Evolutionary conservation across 169 alveolate species (phyloP).

Genomic region (Plasmodium falciparum): DNA sequence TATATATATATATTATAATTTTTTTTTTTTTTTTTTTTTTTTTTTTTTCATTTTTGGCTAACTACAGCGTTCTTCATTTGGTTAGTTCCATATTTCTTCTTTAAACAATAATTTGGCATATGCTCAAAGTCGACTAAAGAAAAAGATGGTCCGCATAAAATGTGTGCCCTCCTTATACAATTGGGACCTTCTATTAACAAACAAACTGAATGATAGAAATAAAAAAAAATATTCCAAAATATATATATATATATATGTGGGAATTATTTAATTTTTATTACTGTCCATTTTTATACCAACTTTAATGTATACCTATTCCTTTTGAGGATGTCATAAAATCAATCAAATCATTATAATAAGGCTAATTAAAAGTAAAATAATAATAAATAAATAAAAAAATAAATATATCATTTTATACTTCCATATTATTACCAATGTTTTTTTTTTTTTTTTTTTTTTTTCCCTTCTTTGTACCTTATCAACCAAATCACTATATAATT

Average conservation of each 20-base stretch:
- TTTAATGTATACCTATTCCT: slow-evolving; percentile 49
- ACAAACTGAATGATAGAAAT: slow-evolving; percentile 20
- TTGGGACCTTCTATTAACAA: slow-evolving; percentile 49
- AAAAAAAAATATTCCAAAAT: too few species aligned
- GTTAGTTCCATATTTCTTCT: slow-evolving; percentile 73
- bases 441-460: too few species aligned
- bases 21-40: background rate
- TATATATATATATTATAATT: too few species aligned
- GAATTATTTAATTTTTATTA: slow-evolving; percentile 3
- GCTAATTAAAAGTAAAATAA: slow-evolving; percentile 18
- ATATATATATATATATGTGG: background rate
- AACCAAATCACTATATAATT: slow-evolving; percentile 22
- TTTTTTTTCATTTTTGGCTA: background rate
- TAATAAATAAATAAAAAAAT: slow-evolving; percentile 11
- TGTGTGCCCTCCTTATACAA: slow-evolving; percentile 24
- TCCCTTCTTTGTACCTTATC: slow-evolving; percentile 25
- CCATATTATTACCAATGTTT: too few species aligned
- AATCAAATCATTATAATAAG: slow-evolving; percentile 39
- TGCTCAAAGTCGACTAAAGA: slow-evolving; percentile 32
- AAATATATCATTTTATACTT: background rate
- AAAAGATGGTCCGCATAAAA: slow-evolving; percentile 64
- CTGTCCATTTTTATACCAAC: background rate
- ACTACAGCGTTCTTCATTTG: slow-evolving; percentile 68
- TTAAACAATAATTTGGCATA: slow-evolving; percentile 50
- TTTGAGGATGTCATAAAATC: slow-evolving; percentile 64